These are phyloP conservation scores for Aspergillus melleus DNA, from an alignment of 2,329 filamentous ascomycete genomes.

Conservation along the genomic window DNA sequence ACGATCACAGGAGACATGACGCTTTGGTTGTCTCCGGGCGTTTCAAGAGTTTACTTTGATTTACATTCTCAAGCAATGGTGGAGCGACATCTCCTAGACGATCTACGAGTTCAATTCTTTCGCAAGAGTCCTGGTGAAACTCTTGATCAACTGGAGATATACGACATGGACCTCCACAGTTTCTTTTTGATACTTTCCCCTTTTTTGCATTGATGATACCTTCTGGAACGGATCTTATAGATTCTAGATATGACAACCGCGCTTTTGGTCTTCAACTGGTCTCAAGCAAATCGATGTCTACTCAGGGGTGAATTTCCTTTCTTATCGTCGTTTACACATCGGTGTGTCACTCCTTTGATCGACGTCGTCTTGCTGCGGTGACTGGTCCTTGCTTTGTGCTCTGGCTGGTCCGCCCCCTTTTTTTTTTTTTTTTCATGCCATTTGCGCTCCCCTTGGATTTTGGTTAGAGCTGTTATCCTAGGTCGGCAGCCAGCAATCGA, in stretches of 20 bases:
- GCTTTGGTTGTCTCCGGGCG: constrained; percentile 1
- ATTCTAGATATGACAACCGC: background rate
- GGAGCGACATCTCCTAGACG: background rate
- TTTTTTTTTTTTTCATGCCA: background rate
- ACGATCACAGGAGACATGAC: background rate
- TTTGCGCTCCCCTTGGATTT: background rate
- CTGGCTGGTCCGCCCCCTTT: background rate
- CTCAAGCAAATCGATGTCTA: background rate
- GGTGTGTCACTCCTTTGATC: background rate
- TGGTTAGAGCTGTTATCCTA: constrained; percentile 3
- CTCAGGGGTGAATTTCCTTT: background rate
- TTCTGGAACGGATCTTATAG: background rate
- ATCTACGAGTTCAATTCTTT: background rate
- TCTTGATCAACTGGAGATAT: background rate
- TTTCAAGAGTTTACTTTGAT: background rate
- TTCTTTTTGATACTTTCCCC: background rate
- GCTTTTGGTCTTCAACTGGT: background rate
- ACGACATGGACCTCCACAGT: background rate
- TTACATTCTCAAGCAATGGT: constrained; percentile 4
- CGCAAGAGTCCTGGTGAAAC: constrained; percentile 2
- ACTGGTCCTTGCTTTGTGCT: background rate
- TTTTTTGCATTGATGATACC: background rate
- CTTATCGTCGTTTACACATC: background rate
- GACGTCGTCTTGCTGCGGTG: background rate
- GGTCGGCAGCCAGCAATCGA: background rate